Evolutionary conservation across 1,284 basidiomycete genomes (phyloP), one percentile per base, ranked within the genome.

Genomic region (Veloboletus limbatus): DNA sequence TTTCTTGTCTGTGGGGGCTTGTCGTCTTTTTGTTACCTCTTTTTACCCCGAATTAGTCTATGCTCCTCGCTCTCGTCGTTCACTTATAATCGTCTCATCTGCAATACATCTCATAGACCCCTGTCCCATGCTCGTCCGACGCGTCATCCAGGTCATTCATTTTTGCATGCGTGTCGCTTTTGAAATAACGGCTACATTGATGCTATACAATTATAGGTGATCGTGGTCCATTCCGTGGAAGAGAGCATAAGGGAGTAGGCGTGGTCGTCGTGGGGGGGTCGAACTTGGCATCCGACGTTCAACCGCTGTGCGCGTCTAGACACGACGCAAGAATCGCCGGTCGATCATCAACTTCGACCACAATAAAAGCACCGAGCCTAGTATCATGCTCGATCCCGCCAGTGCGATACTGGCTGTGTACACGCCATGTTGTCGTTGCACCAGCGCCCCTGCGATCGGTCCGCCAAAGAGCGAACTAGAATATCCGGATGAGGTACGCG

Each of bases 381-480:
- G 59, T 43, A 84, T 61, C 46, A 81, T 65, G n/a, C 75, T 74
- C 27, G 71, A 62, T 26, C 82, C 83, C 3, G 79, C 74, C 51
- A 83, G 77, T n/a, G 73, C 60, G 43, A 79, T 80, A 67, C 81
- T 72, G 34, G 71, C 71, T 0, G 64, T 65, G 58, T 77, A 85
- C 3, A 68, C 68, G 4, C 76, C 77, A 25, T 74, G 64, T 18
- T 68, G 61, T 16, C 47, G 58, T 25, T 69, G 63, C 10, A 83
- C 64, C 24, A 85, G 66, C 9, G 71, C 72, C 0, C 82, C 82
- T 8, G 78, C 82, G 13, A 73, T 70, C 2, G 82, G 82, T 3
- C 76, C 77, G 6, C 82, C 81, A 25, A 78, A 62, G 17, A 85
- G 67, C 2, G 82, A 74, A 25, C 82, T 85, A 36, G 18, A 37